Evolutionary conservation across 345 rosid species (phyloP).

Genomic region (Euphorbia lathyris): DNA sequence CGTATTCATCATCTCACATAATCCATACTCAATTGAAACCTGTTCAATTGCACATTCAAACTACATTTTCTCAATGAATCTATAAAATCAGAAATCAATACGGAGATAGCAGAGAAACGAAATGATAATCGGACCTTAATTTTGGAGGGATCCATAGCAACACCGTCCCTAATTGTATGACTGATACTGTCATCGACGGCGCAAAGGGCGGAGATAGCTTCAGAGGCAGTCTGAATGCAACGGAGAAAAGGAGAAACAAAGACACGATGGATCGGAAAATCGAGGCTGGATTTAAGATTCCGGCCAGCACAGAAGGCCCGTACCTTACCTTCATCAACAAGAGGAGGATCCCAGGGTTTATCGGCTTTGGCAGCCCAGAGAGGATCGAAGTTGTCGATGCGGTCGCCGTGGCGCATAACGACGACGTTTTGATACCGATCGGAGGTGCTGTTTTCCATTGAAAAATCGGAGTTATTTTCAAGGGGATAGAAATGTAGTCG

Average conservation of each 20-base stretch:
- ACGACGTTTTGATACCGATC: slow-evolving; percentile 48
- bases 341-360: slow-evolving; percentile 83
- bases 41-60: slow-evolving; percentile 13
- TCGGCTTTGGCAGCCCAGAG: slow-evolving; percentile 56
- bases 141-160: slow-evolving; percentile 49
- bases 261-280: slow-evolving; percentile 73
- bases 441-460: background rate
- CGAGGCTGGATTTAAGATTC: slow-evolving; percentile 42
- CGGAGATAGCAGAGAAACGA: background rate
- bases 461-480: background rate
- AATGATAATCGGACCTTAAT: slow-evolving; percentile 50
- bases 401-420: slow-evolving; percentile 94
- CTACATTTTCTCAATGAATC: background rate
- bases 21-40: slow-evolving; percentile 73
- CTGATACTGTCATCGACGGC: slow-evolving; percentile 33
- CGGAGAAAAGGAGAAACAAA: slow-evolving; percentile 85
- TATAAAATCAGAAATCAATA: background rate
- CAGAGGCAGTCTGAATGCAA: slow-evolving; percentile 71
- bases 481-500: background rate
- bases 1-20: slow-evolving; percentile 68
- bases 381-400: slow-evolving; percentile 60
- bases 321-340: slow-evolving; percentile 41
- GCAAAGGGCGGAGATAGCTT: slow-evolving; percentile 52
- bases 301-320: slow-evolving; percentile 53
- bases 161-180: slow-evolving; percentile 28